Base-by-base conservation (phyloP, 768 basidiomycete species). In the Glaciozyma antarctica region DNA sequence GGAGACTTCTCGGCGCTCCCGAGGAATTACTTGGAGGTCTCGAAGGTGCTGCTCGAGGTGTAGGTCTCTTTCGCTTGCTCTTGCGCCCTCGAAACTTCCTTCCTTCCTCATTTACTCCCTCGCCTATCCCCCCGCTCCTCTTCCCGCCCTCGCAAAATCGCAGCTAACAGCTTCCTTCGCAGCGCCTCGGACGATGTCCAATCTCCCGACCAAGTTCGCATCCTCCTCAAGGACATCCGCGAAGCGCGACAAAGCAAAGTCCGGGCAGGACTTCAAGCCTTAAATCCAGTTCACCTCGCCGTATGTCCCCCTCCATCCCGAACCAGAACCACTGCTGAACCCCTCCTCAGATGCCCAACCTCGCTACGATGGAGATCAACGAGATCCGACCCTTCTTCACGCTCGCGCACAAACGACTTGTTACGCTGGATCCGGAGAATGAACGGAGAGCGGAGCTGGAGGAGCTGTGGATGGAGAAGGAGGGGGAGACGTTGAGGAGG, bases 171-270 rank as follows among this genome's bases (percentile, higher is more conserved):
- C 21, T 30, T 47, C n/a, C n/a, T 30, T 24, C 21, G 32, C 63
- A 97, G 94, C 0, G 93, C 94, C 0, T 81, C 90, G 13, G 93
- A 98, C 74, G 93, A 99, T 70, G 79, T 97, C 12, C 83, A 86
- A 84, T 26, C 85, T 63, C 84, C 92, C 6, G 90, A 95, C 62
- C 87, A 84, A 70, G 79, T 98, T 26, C 83, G 89, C 8, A 85
- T 86, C 8, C 77, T 98, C 3, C 81, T 98, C 24, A 93, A 98
- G 76, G 92, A 95, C 74, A 80, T 98, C n/a, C 86, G 93, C 17
- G 93, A 98, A 79, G 90, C 89, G 17, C 82, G 95, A 47, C 94
- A 97, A 75, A 88, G 92, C 12, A 99, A 99, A 75, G 86, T 88
- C 77, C 79, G 93, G 66, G 84, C 88, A 61, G 92, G 92, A 81